Percentiles rank a stretch among this genome's conserved stretches.
phyloP scores from a whole-genome alignment of 192 early-diverging fungal species.

The Fimicolochytrium jonesii region DNA sequence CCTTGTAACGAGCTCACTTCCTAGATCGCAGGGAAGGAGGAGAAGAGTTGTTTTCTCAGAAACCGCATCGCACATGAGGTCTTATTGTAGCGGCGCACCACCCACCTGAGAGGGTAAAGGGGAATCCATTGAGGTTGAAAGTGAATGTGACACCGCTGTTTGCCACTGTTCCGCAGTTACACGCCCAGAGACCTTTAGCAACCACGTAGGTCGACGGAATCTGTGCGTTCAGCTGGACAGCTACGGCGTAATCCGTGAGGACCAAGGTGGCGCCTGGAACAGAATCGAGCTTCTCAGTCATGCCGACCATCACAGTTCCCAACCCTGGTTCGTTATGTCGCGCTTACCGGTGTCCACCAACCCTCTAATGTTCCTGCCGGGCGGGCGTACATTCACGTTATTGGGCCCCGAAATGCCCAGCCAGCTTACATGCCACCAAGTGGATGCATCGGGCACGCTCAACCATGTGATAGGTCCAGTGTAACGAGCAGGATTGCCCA shows the following conservation, averaged over 20 bases:
- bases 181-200: slow-evolving; percentile 14
- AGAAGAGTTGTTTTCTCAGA: neutral
- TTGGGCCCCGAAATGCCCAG: slow-evolving; percentile 17
- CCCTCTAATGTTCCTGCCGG: slow-evolving; percentile 12
- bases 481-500: slow-evolving; percentile 21
- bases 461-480: slow-evolving; percentile 27
- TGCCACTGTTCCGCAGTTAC: slow-evolving; percentile 5
- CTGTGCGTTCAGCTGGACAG: slow-evolving; percentile 1
- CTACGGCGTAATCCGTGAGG: slow-evolving; percentile 18
- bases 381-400: slow-evolving; percentile 6
- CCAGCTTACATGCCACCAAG: slow-evolving; percentile 22
- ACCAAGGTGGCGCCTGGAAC: slow-evolving; percentile 18
- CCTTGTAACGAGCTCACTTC: too few species aligned
- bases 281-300: too few species aligned
- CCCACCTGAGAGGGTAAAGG: slow-evolving; percentile 14
- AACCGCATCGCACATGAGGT: neutral
- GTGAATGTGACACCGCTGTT: slow-evolving; percentile 5
- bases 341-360: slow-evolving; percentile 19
- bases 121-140: slow-evolving; percentile 11
- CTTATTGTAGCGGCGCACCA: neutral
- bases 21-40: too few species aligned
- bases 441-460: slow-evolving; percentile 6
- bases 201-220: slow-evolving; percentile 9
- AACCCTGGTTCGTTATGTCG: neutral
- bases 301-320: too few species aligned